Percentiles rank a stretch among this genome's conserved stretches.
These are phyloP conservation scores for Brassica hybrid DNA, from an alignment of 441 rosid species.

Conservation along the genomic window DNA sequence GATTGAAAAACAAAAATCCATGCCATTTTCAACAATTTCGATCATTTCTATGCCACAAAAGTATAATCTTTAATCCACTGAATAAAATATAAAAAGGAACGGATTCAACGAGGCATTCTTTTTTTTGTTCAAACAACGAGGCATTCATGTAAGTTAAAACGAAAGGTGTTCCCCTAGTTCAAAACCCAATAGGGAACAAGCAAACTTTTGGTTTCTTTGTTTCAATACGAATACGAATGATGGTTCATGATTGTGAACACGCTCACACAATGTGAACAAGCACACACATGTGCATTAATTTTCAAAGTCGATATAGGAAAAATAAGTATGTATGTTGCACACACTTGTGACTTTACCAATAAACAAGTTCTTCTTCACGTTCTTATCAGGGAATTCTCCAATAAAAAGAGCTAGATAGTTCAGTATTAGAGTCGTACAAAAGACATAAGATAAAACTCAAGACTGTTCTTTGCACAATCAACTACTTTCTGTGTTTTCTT, in stretches of 20 bases:
- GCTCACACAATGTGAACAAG: constrained; percentile 12
- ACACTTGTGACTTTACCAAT: constrained; percentile 6
- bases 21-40: not conserved
- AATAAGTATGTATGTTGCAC: not conserved
- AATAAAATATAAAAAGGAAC: constrained; percentile 14
- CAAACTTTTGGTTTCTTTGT: constrained; percentile 34
- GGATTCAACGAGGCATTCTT: constrained; percentile 2
- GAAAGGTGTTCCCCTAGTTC: constrained; percentile 34
- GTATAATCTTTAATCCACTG: not conserved
- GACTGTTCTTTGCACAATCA: not conserved
- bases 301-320: constrained; percentile 6
- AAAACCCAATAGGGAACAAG: constrained; percentile 29
- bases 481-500: not conserved
- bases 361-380: constrained; percentile 13
- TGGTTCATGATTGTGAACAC: constrained; percentile 13
- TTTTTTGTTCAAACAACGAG: no score
- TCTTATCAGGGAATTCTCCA: not conserved
- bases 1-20: not conserved
- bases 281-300: not conserved
- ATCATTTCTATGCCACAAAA: not conserved
- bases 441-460: not conserved
- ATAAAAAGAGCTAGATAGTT: not conserved
- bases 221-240: constrained; percentile 5
- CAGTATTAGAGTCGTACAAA: not conserved
- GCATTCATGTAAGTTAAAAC: constrained; percentile 5